A percentile compares a stretch with the other conserved stretches of the same genome.
phyloP scores from a whole-genome alignment of 129 eudicot species.

The Chrysanthemum lavandulifolium region DNA sequence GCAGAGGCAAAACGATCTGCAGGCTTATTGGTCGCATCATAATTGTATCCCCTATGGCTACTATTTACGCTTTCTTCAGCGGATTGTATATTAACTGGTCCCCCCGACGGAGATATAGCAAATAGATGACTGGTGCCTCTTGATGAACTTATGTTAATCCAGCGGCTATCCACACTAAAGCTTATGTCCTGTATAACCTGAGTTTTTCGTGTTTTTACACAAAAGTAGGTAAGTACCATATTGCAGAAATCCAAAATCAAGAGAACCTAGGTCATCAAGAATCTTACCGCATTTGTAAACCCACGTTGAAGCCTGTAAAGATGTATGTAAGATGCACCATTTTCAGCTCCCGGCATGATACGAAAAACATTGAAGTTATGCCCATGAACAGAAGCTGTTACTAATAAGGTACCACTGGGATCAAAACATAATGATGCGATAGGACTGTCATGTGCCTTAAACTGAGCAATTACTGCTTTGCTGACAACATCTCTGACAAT shows the following conservation, averaged over 20 bases:
- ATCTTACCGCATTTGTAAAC: conserved; percentile 78
- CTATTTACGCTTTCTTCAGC: conserved; percentile 37
- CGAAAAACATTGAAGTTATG: conserved; percentile 85
- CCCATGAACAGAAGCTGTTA: conserved; percentile 93
- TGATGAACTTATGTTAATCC: conserved; percentile 92
- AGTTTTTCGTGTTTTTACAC: conserved; percentile 26
- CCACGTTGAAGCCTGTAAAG: conserved; percentile 95
- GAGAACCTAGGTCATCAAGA: background rate
- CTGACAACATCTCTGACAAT: conserved; percentile 74
- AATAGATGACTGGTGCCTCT: conserved; percentile 92
- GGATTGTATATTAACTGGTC: conserved; percentile 38
- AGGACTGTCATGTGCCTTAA: conserved; percentile 91
- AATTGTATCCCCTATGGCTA: conserved; percentile 29
- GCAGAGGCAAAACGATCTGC: too few relatives aligned
- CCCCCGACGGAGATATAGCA: conserved; percentile 79
- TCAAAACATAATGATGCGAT: conserved; percentile 79
- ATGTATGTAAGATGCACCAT: conserved; percentile 54
- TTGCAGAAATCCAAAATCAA: conserved; percentile 22
- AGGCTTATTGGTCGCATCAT: conserved; percentile 25
- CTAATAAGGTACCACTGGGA: conserved; percentile 83
- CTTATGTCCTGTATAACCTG: conserved; percentile 94
- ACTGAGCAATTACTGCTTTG: conserved; percentile 78
- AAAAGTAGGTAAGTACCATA: background rate
- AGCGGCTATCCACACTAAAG: conserved; percentile 84
- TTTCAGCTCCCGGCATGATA: conserved; percentile 57